Conservation (phyloP, 176 grass and related monocot species). For the Lolium rigidum region DNA sequence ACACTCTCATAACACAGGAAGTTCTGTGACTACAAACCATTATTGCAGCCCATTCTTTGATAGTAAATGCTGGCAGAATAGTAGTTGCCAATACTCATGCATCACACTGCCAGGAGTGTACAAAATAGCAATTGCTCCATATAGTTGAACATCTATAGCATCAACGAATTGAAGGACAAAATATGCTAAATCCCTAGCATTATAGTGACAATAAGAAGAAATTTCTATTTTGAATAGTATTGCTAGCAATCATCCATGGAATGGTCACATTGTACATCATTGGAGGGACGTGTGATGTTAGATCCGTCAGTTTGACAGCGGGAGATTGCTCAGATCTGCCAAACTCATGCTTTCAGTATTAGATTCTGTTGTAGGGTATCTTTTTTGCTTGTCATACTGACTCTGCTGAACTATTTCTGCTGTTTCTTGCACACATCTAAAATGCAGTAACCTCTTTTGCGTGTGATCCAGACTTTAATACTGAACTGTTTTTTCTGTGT, state of each 20-base stretch:
- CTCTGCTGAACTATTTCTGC: background rate
- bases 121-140: background rate
- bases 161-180: background rate
- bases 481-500: conserved; percentile 31
- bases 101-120: background rate
- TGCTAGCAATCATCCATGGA: background rate
- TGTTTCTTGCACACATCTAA: background rate
- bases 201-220: background rate
- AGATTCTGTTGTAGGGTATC: no score
- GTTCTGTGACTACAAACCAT: background rate
- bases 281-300: background rate
- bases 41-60: background rate
- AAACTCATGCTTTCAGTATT: no score
- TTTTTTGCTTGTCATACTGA: background rate
- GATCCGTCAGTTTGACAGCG: background rate
- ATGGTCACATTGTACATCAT: background rate
- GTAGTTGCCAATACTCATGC: background rate
- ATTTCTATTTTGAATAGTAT: background rate
- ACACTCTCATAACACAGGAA: background rate
- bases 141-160: background rate
- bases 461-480: background rate
- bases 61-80: background rate
- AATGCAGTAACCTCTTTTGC: background rate
- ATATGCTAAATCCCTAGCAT: background rate
- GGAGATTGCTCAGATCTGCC: background rate